Evolutionary conservation across 1,139 yeast species (phyloP).

Genomic region (Candida sp.): DNA sequence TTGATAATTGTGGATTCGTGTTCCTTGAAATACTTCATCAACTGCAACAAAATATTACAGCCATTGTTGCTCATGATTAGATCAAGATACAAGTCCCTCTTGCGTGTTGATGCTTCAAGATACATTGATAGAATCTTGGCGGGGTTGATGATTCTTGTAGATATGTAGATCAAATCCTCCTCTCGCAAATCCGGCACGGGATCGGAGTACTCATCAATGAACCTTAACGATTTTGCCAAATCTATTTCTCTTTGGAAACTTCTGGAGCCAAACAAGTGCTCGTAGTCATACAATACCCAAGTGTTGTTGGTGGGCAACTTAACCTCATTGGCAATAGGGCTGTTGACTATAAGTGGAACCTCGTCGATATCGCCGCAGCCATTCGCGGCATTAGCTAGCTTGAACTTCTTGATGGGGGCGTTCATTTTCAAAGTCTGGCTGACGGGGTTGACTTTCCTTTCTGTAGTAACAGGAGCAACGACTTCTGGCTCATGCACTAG

Average conservation of each 20-base stretch:
- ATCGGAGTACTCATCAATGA: constrained; percentile 6
- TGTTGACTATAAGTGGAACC: constrained; percentile 10
- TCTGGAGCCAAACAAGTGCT: constrained; percentile 13
- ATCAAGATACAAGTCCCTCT: constrained; percentile 14
- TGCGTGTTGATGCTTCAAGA: constrained; percentile 4
- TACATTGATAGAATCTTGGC: constrained; percentile 9
- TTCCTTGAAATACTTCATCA: constrained; percentile 12
- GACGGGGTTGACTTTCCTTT: constrained; percentile 12
- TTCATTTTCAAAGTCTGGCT: constrained; percentile 10
- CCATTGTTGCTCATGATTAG: constrained; percentile 17
- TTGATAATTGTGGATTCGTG: neutral
- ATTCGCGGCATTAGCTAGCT: constrained; percentile 6
- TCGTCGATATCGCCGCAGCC: neutral
- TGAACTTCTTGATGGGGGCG: constrained; percentile 12
- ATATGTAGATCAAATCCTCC: constrained; percentile 13
- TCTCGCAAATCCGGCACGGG: constrained; percentile 7
- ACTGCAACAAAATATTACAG: constrained; percentile 15
- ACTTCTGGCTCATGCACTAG: neutral
- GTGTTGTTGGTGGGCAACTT: constrained; percentile 6
- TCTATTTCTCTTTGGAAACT: constrained; percentile 12
- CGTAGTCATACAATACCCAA: constrained; percentile 16
- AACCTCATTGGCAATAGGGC: constrained; percentile 3
- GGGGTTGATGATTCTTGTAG: constrained; percentile 16
- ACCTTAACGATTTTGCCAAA: constrained; percentile 13
- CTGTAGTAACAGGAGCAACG: neutral